A percentile compares a stretch with the other conserved stretches of the same genome.
Evolutionary conservation across 2,329 filamentous ascomycete species (phyloP).

Genomic region (Chaetomiaceae sp.): DNA sequence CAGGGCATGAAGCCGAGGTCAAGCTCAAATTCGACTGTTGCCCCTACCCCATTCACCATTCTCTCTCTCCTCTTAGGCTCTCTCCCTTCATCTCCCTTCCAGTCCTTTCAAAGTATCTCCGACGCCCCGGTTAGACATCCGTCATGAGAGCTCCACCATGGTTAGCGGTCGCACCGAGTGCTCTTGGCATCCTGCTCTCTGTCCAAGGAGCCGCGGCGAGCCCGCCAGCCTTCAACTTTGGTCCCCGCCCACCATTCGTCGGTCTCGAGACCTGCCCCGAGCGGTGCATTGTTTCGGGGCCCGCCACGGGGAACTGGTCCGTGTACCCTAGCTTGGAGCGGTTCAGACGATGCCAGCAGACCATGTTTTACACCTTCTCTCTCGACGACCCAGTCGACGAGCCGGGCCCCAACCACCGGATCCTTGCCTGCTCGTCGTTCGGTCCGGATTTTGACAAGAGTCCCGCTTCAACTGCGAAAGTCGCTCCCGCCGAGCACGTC

Average conservation of each 20-base stretch:
- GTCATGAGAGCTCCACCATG: not conserved
- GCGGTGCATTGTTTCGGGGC: constrained; percentile 25
- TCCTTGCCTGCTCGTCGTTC: constrained; percentile 31
- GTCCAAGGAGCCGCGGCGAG: not conserved
- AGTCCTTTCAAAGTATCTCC: too few relatives aligned
- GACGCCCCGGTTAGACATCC: too few relatives aligned
- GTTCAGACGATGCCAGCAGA: constrained; percentile 28
- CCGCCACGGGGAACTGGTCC: constrained; percentile 27
- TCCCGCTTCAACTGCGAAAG: constrained; percentile 1
- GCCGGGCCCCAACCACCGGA: constrained; percentile 26
- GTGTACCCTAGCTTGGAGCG: constrained; percentile 27
- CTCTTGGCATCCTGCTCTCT: not conserved
- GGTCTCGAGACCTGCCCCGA: constrained; percentile 13
- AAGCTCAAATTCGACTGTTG: too few relatives aligned
- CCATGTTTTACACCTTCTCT: constrained; percentile 35
- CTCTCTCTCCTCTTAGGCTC: too few relatives aligned
- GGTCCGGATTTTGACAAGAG: constrained; percentile 17
- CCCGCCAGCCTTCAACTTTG: not conserved
- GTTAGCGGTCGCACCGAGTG: not conserved
- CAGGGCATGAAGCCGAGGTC: too few relatives aligned
- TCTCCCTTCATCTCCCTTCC: too few relatives aligned
- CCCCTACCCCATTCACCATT: too few relatives aligned
- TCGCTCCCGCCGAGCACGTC: constrained; percentile 8
- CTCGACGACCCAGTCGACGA: constrained; percentile 34
- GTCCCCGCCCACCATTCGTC: not conserved